Evolutionary conservation across 352 stramenopile species (phyloP), one percentile per base, ranked within the genome.

Genomic region (Phytophthora tentaculata): DNA sequence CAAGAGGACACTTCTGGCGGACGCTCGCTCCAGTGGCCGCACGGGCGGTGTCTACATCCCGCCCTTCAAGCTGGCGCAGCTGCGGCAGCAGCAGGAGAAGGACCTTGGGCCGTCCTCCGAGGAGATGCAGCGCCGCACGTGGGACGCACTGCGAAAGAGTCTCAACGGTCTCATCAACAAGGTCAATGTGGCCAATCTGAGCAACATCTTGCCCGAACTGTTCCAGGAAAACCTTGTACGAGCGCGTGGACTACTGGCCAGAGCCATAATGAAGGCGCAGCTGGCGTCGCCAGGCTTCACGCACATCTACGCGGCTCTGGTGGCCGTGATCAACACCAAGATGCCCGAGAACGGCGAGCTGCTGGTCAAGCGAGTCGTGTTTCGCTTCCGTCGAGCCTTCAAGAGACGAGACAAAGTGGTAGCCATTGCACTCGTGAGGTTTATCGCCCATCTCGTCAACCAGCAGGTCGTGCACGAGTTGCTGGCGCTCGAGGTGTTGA

Each of bases 91-190:
- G 24, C 63, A 81, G 16, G 77, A 84, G 22, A 61, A 53, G 12
- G 60, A 61, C 37, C 13, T 24, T 2, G 37, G 29, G 13, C 17
- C 61, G 8, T 77, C 93, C 61, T 92, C 83, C 7, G 73, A 87
- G n/a, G 79, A 89, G 66, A 91, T 87, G 61, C 97, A 99, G 82
- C 83, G 92, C 8, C 86, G 94, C 57, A 97, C 89, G 43, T 99
- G 98, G 98, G 91, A 99, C 62, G 91, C 95, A 14, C 85, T 99
- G 43, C 88, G 96, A 56, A 99, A 99, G 70, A 96, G 94, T 41
- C 97, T 99, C 73, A 99, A 99, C 77, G 97, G 98, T 24, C 90
- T 98, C 26, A 98, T 99, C 77, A 99, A 99, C 87, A 98, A 99
- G 72, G 86, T 96, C 5, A 97, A 94, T 56, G 86, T 94, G 52